Base-by-base conservation (phyloP, 139 green algal species). In the Edaphochlamys debaryana region DNA sequence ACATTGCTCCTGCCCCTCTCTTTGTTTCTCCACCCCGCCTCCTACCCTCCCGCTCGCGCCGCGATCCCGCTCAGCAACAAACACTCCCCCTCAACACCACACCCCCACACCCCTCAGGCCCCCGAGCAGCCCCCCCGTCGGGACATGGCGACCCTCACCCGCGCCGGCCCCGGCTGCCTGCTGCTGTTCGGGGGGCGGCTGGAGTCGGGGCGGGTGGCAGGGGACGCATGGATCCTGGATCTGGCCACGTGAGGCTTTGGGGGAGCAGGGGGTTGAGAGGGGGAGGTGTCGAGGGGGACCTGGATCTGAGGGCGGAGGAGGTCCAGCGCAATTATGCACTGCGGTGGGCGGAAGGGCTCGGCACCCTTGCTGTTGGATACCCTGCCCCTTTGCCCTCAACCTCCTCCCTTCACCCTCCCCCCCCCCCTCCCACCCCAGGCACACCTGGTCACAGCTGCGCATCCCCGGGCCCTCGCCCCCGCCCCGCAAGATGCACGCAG, bases 111-210 rank as follows among this genome's bases (percentile, higher is more conserved):
- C n/a, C n/a, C n/a, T n/a, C n/a, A n/a, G 3, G 70, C 66, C 52
- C 36, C 30, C 41, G 69, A 80, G 41, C n/a, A 60, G 52, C 93
- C 93, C 0, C 58, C 71, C 2, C 34, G 86, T 0, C 71, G 94
- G 0, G 93, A 96, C 82, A 94, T 95, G 76, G 88, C 92, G 29
- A 77, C 76, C 38, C 85, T 96, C 64, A 88, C 91, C n/a, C 58
- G 66, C 34, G 79, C 79, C 17, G 80, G 77, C 8, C 54, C 54
- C 20, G 42, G 50, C 41, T 79, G 67, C 32, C 81, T 96, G 74
- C 84, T 96, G 85, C 86, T 96, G 63, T 93, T 94, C 74, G 94
- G 93, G 0, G 94, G 94, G 6, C 87, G 93, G 11, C 90, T 93
- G 45, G 86, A 92, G 50, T 22, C 60, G 3, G 91, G 91, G 42